These are phyloP conservation scores for Sarcocystis neurona DNA, from an alignment of 169 alveolate genomes.

Conservation along the genomic window DNA sequence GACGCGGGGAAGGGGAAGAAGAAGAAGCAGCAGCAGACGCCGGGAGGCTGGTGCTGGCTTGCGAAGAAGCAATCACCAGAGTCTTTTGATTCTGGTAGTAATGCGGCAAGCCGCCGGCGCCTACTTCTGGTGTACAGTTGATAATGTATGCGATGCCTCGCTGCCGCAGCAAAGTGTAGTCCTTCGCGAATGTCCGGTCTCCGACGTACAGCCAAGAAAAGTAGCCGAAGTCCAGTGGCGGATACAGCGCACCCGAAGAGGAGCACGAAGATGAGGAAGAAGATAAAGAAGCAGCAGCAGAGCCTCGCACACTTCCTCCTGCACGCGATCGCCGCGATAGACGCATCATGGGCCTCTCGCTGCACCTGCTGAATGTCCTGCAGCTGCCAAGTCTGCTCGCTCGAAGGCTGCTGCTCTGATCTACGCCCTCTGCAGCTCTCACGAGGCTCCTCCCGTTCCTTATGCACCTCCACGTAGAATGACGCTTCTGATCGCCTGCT, in stretches of 20 bases:
- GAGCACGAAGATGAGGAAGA: neutral
- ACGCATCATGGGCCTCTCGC: too few species aligned
- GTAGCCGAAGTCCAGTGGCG: slow-evolving; percentile 53
- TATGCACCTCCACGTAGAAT: too few species aligned
- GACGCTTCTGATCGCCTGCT: too few species aligned
- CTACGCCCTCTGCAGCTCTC: too few species aligned
- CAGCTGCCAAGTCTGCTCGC: too few species aligned
- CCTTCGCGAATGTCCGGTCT: slow-evolving; percentile 60
- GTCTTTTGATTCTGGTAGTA: slow-evolving; percentile 30
- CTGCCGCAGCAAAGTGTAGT: slow-evolving; percentile 41
- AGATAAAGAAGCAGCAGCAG: too few species aligned
- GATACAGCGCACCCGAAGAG: neutral
- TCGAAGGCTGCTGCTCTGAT: too few species aligned
- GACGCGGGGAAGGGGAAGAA: neutral
- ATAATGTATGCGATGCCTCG: slow-evolving; percentile 57
- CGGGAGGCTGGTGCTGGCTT: neutral
- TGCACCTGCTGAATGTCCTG: too few species aligned
- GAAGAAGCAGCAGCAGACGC: neutral
- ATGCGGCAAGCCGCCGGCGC: slow-evolving; percentile 67
- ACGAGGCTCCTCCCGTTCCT: too few species aligned
- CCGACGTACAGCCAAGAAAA: slow-evolving; percentile 70
- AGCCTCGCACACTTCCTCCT: too few species aligned
- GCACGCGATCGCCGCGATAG: too few species aligned
- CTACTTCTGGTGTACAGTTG: slow-evolving; percentile 65
- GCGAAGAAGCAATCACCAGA: neutral